Evolutionary conservation across 768 basidiomycete genomes (phyloP).

Genomic region (Tricholoma terreum): DNA sequence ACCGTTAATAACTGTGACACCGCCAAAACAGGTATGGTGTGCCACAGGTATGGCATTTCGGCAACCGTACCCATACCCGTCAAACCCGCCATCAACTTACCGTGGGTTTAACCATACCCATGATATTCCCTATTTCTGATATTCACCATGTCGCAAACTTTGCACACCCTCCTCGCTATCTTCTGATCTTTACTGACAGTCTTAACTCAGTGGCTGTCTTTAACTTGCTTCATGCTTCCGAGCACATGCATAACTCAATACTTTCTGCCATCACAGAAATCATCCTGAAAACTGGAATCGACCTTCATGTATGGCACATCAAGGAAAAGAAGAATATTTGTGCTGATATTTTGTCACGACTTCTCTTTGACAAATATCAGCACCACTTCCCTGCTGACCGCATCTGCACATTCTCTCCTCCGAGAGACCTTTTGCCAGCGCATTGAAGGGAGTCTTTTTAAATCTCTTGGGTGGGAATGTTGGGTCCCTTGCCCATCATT

Average conservation of each 20-base stretch:
- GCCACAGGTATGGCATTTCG: too few species aligned
- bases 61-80: too few species aligned
- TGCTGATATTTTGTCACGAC: slow-evolving; percentile 15
- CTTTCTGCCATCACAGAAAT: background rate
- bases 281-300: slow-evolving; percentile 10
- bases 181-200: slow-evolving; percentile 32
- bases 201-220: too few species aligned
- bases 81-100: too few species aligned
- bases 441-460: too few species aligned
- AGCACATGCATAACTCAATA: background rate
- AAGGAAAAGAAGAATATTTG: slow-evolving; percentile 8
- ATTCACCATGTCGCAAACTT: background rate
- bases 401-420: slow-evolving; percentile 16
- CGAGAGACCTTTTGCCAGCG: slow-evolving; percentile 8
- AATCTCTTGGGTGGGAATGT: slow-evolving; percentile 8
- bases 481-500: background rate
- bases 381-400: slow-evolving; percentile 13
- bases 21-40: too few species aligned
- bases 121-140: too few species aligned
- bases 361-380: slow-evolving; percentile 16
- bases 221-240: slow-evolving; percentile 18
- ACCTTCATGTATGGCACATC: slow-evolving; percentile 16
- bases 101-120: too few species aligned
- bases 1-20: too few species aligned
- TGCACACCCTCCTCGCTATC: slow-evolving; percentile 7